Evolutionary conservation across 139 green algal genomes (phyloP), one percentile per base, ranked within the genome.

Genomic region (Volvox africanus): DNA sequence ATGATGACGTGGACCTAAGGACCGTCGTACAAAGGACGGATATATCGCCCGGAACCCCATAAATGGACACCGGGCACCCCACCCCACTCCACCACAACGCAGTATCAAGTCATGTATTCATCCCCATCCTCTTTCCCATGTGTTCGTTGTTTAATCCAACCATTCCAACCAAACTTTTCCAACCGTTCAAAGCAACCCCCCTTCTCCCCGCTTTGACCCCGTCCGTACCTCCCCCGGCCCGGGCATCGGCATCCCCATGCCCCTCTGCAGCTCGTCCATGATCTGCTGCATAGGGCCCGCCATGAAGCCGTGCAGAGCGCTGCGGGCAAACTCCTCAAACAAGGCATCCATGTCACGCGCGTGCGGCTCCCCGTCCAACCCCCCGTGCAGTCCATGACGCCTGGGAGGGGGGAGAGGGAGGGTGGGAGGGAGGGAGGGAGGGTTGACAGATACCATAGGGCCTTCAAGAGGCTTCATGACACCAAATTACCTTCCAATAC

Each of bases 371-470:
- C 32, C 18, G 35, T 81, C 68, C 5, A n/a, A 9, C 26, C 86
- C 73, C 20, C 86, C 86, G 50, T 83, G 73, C 50, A 90, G 55
- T 20, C 86, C 86, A 75, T 90, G 86, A n/a, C 86, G 86, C 86
- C 86, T 90, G 86, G 1, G 0, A n/a, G 71, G 24, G 0, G 1
- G 14, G 67, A 20, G 22, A 62, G 83, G 81, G 30, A 0, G 17
- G 33, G 76, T 1, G 76, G 33, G 75, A 44, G 26, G 18, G 20
- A 81, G 75, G 50, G 75, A 17, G 19, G 62, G 62, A 69, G 62
- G 19, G 19, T 69, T 69, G 44, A 55, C 44, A 55, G 44, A 9
- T 9, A 55, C 44, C 44, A 9, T 14, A 55, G 44, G 5, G 44
- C 44, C 44, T 55, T 55, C 44, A 55, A 5, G 5, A 14, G 5